phyloP scores from a whole-genome alignment of 2,329 filamentous ascomycete genomes.

The Xylariaceae sp. region DNA sequence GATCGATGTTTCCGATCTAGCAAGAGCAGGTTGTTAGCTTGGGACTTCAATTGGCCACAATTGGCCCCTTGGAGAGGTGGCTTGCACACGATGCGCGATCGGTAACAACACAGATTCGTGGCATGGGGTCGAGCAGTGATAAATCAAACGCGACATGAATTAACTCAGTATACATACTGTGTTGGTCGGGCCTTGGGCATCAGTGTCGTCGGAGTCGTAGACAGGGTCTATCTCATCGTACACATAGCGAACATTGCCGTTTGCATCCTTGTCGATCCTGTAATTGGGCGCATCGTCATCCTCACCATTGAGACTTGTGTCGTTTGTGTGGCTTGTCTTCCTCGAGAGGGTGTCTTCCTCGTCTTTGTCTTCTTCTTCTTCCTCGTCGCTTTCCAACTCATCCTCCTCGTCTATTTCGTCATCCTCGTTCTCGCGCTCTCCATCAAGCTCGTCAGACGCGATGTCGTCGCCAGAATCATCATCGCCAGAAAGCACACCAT shows the following conservation, averaged over 20 bases:
- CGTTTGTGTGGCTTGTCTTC: slow-evolving; percentile 32
- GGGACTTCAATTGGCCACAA: too few relatives aligned
- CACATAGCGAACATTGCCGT: slow-evolving; percentile 85
- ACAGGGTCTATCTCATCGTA: slow-evolving; percentile 92
- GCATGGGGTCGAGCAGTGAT: background rate
- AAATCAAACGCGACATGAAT: background rate
- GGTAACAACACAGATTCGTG: too few relatives aligned
- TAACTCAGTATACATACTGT: slow-evolving; percentile 44
- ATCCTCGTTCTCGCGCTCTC: slow-evolving; percentile 42
- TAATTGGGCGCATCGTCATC: slow-evolving; percentile 46
- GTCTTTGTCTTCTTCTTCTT: slow-evolving; percentile 35
- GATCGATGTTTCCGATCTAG: slow-evolving; percentile 81
- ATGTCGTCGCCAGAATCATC: slow-evolving; percentile 42
- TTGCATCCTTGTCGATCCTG: slow-evolving; percentile 71
- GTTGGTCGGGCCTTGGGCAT: slow-evolving; percentile 74
- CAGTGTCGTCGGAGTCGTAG: slow-evolving; percentile 94
- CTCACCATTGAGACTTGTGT: slow-evolving; percentile 34
- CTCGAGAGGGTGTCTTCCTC: too few relatives aligned
- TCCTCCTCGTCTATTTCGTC: slow-evolving; percentile 41
- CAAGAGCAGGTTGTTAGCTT: slow-evolving; percentile 3
- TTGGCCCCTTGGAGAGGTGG: too few relatives aligned
- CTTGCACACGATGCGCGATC: too few relatives aligned
- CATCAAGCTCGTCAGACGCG: slow-evolving; percentile 39
- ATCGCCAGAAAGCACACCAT: slow-evolving; percentile 51
- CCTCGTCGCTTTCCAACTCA: slow-evolving; percentile 41